phyloP scores from a whole-genome alignment of 768 basidiomycete species.

The Macrolepiota albuminosa region DNA sequence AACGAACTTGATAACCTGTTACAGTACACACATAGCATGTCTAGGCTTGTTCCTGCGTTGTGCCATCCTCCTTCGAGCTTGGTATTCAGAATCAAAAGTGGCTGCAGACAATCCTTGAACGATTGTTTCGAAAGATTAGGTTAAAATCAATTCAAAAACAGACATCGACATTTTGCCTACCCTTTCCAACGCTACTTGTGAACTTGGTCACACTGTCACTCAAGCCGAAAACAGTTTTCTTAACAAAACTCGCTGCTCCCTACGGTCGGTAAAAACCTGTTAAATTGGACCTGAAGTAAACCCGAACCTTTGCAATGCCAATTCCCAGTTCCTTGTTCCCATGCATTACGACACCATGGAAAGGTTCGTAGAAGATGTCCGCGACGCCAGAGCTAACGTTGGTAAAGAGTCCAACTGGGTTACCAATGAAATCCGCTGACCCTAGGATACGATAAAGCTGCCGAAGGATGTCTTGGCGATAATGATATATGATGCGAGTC shows the following conservation, averaged over 20 bases:
- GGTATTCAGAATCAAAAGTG: slow-evolving; percentile 95
- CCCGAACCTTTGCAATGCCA: slow-evolving; percentile 82
- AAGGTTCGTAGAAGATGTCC: slow-evolving; percentile 98
- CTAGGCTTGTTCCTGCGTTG: slow-evolving; percentile 92
- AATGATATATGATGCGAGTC: slow-evolving; percentile 84
- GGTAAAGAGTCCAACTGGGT: slow-evolving; percentile 95
- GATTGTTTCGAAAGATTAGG: not conserved
- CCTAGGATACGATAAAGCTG: slow-evolving; percentile 96
- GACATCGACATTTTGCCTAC: slow-evolving; percentile 29
- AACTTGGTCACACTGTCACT: slow-evolving; percentile 98
- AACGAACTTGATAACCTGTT: not conserved
- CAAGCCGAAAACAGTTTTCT: slow-evolving; percentile 97
- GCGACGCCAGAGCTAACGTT: slow-evolving; percentile 97
- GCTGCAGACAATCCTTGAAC: slow-evolving; percentile 85
- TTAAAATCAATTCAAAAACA: not conserved
- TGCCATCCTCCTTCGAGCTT: slow-evolving; percentile 80
- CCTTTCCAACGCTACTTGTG: slow-evolving; percentile 96
- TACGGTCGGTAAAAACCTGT: slow-evolving; percentile 22
- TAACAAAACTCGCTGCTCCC: slow-evolving; percentile 97
- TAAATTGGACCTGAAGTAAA: not conserved
- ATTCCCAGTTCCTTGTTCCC: slow-evolving; percentile 93
- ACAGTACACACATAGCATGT: slow-evolving; percentile 78
- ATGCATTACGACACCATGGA: slow-evolving; percentile 93
- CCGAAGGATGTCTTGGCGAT: slow-evolving; percentile 87
- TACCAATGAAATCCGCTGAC: slow-evolving; percentile 96